Conservation (phyloP, 768 basidiomycete genomes). For the Boletus fagicola region DNA sequence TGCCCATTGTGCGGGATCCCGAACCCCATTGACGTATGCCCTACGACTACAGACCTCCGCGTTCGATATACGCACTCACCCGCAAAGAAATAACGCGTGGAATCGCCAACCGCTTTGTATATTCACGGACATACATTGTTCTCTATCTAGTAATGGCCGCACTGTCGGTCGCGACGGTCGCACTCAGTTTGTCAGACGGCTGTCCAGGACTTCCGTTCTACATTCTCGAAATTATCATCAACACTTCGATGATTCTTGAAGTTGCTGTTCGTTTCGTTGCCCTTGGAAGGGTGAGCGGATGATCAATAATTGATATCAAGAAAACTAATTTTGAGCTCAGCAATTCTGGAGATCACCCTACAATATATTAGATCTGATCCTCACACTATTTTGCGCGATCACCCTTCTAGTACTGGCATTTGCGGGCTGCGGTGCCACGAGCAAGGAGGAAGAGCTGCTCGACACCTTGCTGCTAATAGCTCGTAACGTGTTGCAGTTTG, state of each 20-base stretch:
- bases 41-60: slow-evolving; percentile 52
- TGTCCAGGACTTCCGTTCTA: slow-evolving; percentile 90
- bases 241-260: slow-evolving; percentile 90
- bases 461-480: slow-evolving; percentile 91
- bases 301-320: neutral
- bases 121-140: slow-evolving; percentile 82
- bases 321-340: slow-evolving; percentile 38
- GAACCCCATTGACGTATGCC: slow-evolving; percentile 17
- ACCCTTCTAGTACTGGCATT: slow-evolving; percentile 88
- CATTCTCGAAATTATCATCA: slow-evolving; percentile 84
- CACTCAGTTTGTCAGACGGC: slow-evolving; percentile 76
- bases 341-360: slow-evolving; percentile 97
- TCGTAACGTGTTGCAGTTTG: slow-evolving; percentile 90
- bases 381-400: slow-evolving; percentile 86
- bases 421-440: slow-evolving; percentile 76
- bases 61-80: slow-evolving; percentile 83
- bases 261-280: slow-evolving; percentile 90
- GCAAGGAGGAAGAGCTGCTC: slow-evolving; percentile 91
- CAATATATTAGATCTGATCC: slow-evolving; percentile 83
- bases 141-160: slow-evolving; percentile 89
- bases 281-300: slow-evolving; percentile 74
- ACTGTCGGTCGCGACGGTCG: slow-evolving; percentile 81
- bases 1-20: slow-evolving; percentile 11
- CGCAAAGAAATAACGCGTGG: slow-evolving; percentile 80
- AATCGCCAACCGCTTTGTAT: slow-evolving; percentile 86